Evolutionary conservation across 192 early-diverging fungal species (phyloP).

Genomic region (Ramicandelaber brevisporus): DNA sequence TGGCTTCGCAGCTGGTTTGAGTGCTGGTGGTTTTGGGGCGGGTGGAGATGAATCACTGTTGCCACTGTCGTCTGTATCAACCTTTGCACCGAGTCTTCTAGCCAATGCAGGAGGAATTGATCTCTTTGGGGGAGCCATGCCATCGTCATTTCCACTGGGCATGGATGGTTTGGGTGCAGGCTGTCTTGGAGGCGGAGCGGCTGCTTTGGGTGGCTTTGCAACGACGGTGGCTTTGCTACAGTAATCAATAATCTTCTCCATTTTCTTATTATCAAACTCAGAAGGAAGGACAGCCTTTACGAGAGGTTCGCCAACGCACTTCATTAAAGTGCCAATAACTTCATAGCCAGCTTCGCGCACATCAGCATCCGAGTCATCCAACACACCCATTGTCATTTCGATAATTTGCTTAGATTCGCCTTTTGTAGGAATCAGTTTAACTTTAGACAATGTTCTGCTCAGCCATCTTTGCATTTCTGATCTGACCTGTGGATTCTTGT

Average conservation of each 20-base stretch:
- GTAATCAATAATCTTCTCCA: slow-evolving; percentile 65
- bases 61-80: slow-evolving; percentile 1
- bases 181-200: slow-evolving; percentile 13
- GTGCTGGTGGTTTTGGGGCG: slow-evolving; percentile 3
- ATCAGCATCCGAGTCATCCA: slow-evolving; percentile 62
- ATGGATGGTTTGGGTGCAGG: slow-evolving; percentile 10
- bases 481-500: slow-evolving; percentile 88
- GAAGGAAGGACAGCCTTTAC: slow-evolving; percentile 50
- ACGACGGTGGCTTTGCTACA: slow-evolving; percentile 69
- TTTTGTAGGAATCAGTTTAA: slow-evolving; percentile 43
- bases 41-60: slow-evolving; percentile 4
- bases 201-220: too few species aligned
- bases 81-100: background rate
- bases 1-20: slow-evolving; percentile 12
- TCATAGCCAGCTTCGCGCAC: slow-evolving; percentile 69
- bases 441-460: slow-evolving; percentile 42
- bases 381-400: slow-evolving; percentile 45
- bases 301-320: slow-evolving; percentile 54
- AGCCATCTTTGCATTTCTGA: slow-evolving; percentile 51
- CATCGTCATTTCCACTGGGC: slow-evolving; percentile 2
- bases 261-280: slow-evolving; percentile 67
- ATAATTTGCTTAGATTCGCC: slow-evolving; percentile 50
- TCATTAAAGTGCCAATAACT: slow-evolving; percentile 71
- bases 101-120: slow-evolving; percentile 6
- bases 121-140: slow-evolving; percentile 4